Evolutionary conservation across 345 rosid genomes (phyloP).

Genomic region (Dimocarpus longan): DNA sequence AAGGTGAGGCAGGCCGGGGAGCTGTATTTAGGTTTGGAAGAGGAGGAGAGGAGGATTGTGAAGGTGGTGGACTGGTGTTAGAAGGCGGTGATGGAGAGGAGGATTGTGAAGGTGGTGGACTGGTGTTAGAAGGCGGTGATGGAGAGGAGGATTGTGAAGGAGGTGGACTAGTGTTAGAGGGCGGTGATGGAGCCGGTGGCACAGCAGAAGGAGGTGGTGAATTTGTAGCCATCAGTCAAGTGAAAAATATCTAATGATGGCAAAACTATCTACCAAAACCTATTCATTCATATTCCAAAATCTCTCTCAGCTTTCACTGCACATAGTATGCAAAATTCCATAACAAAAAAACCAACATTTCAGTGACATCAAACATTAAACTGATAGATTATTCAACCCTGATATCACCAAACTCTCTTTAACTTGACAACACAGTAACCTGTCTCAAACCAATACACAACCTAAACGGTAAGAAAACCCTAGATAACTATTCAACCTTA

Average conservation of each 20-base stretch:
- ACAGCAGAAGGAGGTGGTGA: slow-evolving; percentile 53
- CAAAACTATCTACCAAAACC: neutral
- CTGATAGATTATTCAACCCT: slow-evolving; percentile 25
- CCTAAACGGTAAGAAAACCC: slow-evolving; percentile 24
- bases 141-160: slow-evolving; percentile 19
- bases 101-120: slow-evolving; percentile 33
- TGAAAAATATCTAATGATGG: slow-evolving; percentile 10
- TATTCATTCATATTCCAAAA: slow-evolving; percentile 23
- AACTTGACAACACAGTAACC: slow-evolving; percentile 40
- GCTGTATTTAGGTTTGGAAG: slow-evolving; percentile 29
- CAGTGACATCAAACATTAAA: slow-evolving; percentile 18
- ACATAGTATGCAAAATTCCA: neutral
- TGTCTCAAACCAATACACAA: neutral
- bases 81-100: neutral
- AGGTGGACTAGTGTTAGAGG: slow-evolving; percentile 34
- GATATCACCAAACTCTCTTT: slow-evolving; percentile 33
- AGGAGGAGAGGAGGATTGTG: slow-evolving; percentile 24
- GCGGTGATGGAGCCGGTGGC: slow-evolving; percentile 44
- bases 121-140: neutral
- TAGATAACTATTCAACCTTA: neutral
- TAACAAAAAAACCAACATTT: slow-evolving; percentile 8
- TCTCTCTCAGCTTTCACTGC: neutral
- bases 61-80: slow-evolving; percentile 34
- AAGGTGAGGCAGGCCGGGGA: slow-evolving; percentile 11
- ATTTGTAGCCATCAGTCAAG: slow-evolving; percentile 58